Evolutionary conservation across 2,329 filamentous ascomycete species (phyloP).

Genomic region (Alternaria sp.): DNA sequence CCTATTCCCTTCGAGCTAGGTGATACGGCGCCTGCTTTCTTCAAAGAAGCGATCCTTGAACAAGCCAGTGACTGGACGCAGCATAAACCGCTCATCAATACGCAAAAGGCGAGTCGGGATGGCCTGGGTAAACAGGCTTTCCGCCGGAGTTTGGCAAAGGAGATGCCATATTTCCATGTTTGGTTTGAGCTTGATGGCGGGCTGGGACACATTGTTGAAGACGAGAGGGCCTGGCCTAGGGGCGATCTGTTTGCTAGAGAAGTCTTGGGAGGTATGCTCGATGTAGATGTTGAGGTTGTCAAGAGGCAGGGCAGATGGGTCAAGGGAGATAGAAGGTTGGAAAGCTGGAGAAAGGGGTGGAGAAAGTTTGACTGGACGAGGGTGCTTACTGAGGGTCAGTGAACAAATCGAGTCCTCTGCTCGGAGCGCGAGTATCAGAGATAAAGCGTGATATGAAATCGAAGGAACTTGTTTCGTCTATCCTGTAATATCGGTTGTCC

Average conservation of each 20-base stretch:
- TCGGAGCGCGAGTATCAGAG: not conserved
- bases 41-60: constrained; percentile 89
- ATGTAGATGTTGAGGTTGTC: constrained; percentile 80
- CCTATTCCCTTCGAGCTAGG: constrained; percentile 92
- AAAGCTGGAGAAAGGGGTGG: constrained; percentile 86
- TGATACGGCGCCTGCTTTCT: constrained; percentile 91
- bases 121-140: constrained; percentile 85
- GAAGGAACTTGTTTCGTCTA: constrained; percentile 18
- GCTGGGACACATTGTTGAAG: constrained; percentile 90
- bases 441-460: not conserved
- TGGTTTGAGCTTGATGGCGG: constrained; percentile 96
- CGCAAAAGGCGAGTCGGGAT: constrained; percentile 68
- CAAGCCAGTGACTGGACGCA: constrained; percentile 95
- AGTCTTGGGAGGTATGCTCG: constrained; percentile 90
- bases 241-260: constrained; percentile 94
- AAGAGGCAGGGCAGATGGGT: constrained; percentile 92
- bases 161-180: constrained; percentile 97
- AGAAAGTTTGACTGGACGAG: constrained; percentile 91
- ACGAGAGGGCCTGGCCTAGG: constrained; percentile 82
- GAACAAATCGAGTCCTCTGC: not conserved
- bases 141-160: constrained; percentile 82
- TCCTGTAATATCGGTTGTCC: constrained; percentile 12
- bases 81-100: constrained; percentile 95
- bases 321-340: constrained; percentile 72
- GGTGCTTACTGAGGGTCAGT: constrained; percentile 62